Evolutionary conservation across 2,329 filamentous ascomycete genomes (phyloP), one percentile per base, ranked within the genome.

Genomic region (Daldinia eschscholtzii): DNA sequence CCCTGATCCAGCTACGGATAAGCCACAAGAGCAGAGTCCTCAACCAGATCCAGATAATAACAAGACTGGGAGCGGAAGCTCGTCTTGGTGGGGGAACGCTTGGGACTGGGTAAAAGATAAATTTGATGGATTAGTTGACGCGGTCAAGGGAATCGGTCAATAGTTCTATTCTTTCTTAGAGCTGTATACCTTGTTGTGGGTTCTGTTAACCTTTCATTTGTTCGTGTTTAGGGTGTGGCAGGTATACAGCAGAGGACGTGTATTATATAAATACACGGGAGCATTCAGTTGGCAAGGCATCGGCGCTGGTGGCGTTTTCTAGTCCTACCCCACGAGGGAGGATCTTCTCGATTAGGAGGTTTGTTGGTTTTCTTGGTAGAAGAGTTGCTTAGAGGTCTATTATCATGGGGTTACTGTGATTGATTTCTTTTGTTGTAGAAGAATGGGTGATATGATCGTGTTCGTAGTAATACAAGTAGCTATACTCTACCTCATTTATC

Each of bases 21-120:
- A 65, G 18, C 66, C 72, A 6, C 41, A 71, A 37, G 64, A 72
- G 41, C 50, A 65, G 30, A 57, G 53, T 33, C 50, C 57, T 3
- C 18, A 42, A 46, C 6, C 61, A 23, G 18, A n/a, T 18, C 39
- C 20, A 13, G 37, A 41, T 42, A 41, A 41, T 42, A 28, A 30
- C 13, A 48, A 87, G 79, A 39, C 81, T 80, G 23, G 87, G 76
- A n/a, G 73, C 75, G 35, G 56, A 10, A 42, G 37, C 33, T 62
- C 68, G 10, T 68, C 72, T 10, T 75, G 71, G 73, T 77, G 75
- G 75, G 63, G 72, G 23, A 46, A 71, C 9, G 66, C 66, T 0
- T 65, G 71, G 56, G 71, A 74, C 42, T 77, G 76, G 76, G 72
- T 73, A 9, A 76, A 75, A 48, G 66, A 74, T 44, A 72, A 76